These are phyloP conservation scores for Cymbopogon flexuosus DNA, from an alignment of 202 grass and related monocot species.

Conservation along the genomic window DNA sequence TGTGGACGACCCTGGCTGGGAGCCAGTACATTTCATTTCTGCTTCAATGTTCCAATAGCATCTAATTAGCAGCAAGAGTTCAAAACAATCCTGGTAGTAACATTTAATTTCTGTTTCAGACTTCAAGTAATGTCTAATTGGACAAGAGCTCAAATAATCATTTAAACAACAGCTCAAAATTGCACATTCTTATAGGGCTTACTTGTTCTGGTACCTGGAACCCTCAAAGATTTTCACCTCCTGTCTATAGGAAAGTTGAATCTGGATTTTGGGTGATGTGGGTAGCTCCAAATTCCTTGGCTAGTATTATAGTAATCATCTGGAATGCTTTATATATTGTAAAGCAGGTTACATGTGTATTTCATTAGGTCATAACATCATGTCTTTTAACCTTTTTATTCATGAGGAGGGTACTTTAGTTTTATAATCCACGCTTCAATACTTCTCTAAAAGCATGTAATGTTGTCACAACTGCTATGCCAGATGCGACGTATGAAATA, in stretches of 20 bases:
- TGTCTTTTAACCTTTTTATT: neutral
- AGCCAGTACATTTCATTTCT: neutral
- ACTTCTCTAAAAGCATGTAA: neutral
- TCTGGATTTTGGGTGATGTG: neutral
- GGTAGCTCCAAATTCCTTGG: neutral
- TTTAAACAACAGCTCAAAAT: neutral
- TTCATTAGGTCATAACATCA: neutral
- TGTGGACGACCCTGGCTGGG: neutral
- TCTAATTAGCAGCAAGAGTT: neutral
- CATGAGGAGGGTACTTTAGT: neutral
- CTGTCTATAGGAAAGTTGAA: neutral
- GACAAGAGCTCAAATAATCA: neutral
- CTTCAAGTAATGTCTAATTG: slow-evolving; percentile 6
- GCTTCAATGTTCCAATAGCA: neutral
- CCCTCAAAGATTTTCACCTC: neutral
- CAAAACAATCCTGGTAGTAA: neutral
- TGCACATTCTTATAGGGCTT: neutral
- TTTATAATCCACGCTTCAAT: neutral
- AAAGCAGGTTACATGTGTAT: neutral
- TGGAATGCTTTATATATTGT: slow-evolving; percentile 4
- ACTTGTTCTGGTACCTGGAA: neutral
- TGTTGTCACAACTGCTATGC: neutral
- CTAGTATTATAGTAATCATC: neutral
- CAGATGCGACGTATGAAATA: neutral
- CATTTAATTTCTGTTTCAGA: neutral